These are phyloP conservation scores for Komagataella phaffii DNA, from an alignment of 805 yeast genomes.

Conservation along the genomic window DNA sequence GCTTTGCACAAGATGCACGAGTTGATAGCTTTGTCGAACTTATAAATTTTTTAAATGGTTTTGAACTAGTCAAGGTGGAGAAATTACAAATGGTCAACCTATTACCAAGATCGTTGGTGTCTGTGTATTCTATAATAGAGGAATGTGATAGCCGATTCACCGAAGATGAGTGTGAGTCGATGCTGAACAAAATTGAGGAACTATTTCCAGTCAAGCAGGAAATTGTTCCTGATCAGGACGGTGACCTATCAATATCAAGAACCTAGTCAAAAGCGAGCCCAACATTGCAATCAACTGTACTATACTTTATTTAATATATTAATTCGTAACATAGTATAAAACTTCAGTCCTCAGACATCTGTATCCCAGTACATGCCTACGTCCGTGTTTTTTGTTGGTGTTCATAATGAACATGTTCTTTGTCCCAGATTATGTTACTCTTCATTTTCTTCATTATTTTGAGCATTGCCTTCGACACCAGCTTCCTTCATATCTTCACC, in stretches of 20 bases:
- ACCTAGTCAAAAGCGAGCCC: neutral
- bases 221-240: constrained; percentile 6
- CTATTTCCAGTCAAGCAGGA: constrained; percentile 29
- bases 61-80: constrained; percentile 67
- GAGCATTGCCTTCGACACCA: neutral
- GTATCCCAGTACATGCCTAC: neutral
- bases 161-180: constrained; percentile 48
- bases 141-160: constrained; percentile 82
- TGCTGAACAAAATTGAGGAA: constrained; percentile 41
- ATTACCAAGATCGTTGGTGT: constrained; percentile 71
- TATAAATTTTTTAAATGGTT: constrained; percentile 31
- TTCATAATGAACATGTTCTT: neutral
- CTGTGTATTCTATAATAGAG: constrained; percentile 68
- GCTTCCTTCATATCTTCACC: neutral
- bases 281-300: neutral
- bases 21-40: constrained; percentile 8
- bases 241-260: neutral
- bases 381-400: neutral
- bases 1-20: neutral
- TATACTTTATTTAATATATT: too few relatives aligned
- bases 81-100: constrained; percentile 72
- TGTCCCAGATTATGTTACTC: neutral
- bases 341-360: neutral
- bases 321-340: neutral
- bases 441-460: neutral